These are phyloP conservation scores for Talaromyces sp. DNA, from an alignment of 2,329 filamentous ascomycete genomes.

Conservation along the genomic window DNA sequence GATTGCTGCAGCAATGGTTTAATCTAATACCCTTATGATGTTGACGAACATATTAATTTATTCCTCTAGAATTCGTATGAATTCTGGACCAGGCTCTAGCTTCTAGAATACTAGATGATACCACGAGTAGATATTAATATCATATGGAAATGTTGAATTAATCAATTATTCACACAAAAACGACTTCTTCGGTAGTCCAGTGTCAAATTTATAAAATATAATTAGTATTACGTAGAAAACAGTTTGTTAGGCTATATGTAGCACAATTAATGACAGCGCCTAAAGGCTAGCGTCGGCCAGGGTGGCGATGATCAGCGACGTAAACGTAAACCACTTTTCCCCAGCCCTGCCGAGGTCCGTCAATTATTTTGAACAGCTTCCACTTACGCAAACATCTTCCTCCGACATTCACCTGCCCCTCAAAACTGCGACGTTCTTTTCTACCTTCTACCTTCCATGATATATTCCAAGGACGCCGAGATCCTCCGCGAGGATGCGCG, in stretches of 20 bases:
- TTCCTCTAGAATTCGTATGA: neutral
- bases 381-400: neutral
- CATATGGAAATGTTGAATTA: neutral
- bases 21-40: neutral
- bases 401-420: neutral
- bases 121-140: neutral
- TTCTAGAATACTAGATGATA: neutral
- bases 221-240: no score
- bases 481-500: constrained; percentile 35
- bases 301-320: neutral
- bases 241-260: neutral
- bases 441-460: constrained; percentile 19
- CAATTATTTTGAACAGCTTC: neutral
- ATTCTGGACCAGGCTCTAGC: neutral
- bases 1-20: neutral
- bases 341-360: neutral
- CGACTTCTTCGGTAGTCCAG: no score
- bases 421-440: neutral
- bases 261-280: neutral
- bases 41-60: neutral
- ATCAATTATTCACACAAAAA: neutral
- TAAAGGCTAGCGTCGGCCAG: neutral
- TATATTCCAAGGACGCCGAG: constrained; percentile 27
- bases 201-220: no score
- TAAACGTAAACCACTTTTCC: neutral